These are phyloP conservation scores for Lentinula boryana DNA, from an alignment of 768 basidiomycete species.

Conservation along the genomic window DNA sequence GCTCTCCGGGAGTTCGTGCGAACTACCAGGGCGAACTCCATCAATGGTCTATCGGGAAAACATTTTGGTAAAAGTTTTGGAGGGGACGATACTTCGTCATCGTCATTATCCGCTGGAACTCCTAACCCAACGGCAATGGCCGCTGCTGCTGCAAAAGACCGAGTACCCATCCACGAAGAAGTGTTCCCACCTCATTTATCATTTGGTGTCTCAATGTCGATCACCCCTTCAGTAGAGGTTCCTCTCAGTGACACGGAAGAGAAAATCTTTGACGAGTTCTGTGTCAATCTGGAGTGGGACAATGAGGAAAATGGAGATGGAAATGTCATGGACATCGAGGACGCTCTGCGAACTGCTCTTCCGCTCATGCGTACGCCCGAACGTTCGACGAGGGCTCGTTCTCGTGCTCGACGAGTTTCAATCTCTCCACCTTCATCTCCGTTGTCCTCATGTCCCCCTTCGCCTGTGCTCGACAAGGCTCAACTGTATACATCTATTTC, in stretches of 20 bases:
- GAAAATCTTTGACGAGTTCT: slow-evolving; percentile 63
- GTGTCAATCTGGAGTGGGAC: slow-evolving; percentile 54
- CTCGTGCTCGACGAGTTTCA: background rate
- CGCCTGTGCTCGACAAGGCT: background rate
- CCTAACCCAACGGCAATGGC: background rate
- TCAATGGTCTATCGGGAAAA: background rate
- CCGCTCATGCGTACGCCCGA: background rate
- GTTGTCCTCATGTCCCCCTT: slow-evolving; percentile 11
- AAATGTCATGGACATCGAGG: slow-evolving; percentile 4
- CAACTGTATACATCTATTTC: background rate
- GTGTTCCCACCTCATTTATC: background rate
- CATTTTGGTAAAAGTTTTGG: slow-evolving; percentile 39
- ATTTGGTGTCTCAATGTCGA: background rate
- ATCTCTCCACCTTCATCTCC: slow-evolving; percentile 11
- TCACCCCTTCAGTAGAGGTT: slow-evolving; percentile 22
- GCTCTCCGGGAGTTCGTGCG: slow-evolving; percentile 55
- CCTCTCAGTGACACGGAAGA: slow-evolving; percentile 68
- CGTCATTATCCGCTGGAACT: background rate
- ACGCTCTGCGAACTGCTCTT: slow-evolving; percentile 2
- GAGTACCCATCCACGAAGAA: background rate
- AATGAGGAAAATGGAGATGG: slow-evolving; percentile 21
- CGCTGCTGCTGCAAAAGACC: background rate
- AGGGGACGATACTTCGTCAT: background rate
- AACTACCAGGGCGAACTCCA: slow-evolving; percentile 21
- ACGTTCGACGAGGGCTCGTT: background rate